phyloP scores from a whole-genome alignment of 441 rosid genomes.

The Breynia disticha region DNA sequence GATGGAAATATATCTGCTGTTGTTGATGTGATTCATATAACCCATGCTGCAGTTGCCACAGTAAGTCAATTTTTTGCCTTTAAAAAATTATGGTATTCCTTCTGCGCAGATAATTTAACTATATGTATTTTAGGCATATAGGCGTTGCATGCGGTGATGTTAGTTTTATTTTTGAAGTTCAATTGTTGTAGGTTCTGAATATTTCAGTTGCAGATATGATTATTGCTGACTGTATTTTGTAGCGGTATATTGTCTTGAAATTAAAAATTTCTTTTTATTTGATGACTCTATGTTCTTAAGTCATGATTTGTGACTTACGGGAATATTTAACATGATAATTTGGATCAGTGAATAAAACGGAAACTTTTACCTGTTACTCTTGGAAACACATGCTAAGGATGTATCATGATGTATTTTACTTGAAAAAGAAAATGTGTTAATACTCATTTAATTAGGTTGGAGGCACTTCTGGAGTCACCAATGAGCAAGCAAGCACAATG shows the following conservation, averaged over 20 bases:
- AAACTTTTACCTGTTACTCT: background rate
- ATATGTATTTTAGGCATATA: background rate
- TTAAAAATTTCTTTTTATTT: too few relatives aligned
- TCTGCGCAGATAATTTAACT: background rate
- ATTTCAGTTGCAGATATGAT: too few relatives aligned
- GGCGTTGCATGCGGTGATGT: background rate
- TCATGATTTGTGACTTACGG: background rate
- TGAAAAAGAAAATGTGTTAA: too few relatives aligned
- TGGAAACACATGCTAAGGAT: background rate
- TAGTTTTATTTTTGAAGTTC: too few relatives aligned
- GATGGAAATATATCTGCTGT: conserved; percentile 79
- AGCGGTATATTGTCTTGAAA: too few relatives aligned
- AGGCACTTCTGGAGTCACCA: conserved; percentile 51
- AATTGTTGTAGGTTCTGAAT: too few relatives aligned
- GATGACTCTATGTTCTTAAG: too few relatives aligned
- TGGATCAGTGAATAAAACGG: background rate
- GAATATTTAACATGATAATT: background rate
- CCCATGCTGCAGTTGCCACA: conserved; percentile 95
- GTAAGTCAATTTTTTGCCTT: conserved; percentile 33
- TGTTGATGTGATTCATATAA: conserved; percentile 74
- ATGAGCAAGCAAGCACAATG: conserved; percentile 70
- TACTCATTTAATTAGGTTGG: conserved; percentile 48
- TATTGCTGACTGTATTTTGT: too few relatives aligned
- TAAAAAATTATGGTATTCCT: conserved; percentile 1
- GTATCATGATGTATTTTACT: too few relatives aligned